Conservation (phyloP, 1,284 basidiomycete species). For the Xerocomus amazonicus region DNA sequence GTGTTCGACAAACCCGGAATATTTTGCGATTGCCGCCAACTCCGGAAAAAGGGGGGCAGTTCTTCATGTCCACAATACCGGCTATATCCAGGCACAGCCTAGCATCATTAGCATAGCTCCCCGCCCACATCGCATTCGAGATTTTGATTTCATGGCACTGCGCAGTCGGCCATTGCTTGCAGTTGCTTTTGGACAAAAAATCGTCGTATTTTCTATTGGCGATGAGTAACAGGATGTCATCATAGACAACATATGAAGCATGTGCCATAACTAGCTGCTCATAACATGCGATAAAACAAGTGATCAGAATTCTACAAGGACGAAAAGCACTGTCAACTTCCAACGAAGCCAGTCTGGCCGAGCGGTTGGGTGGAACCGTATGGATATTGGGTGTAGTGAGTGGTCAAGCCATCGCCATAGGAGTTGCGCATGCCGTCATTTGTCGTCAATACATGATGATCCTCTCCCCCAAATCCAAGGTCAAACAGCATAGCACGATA, state of each 20-base stretch:
- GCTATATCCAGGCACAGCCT: slow-evolving; percentile 61
- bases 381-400: slow-evolving; percentile 33
- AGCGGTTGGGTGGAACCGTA: slow-evolving; percentile 28
- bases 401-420: slow-evolving; percentile 26
- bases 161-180: slow-evolving; percentile 60
- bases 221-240: slow-evolving; percentile 33
- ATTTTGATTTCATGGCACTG: slow-evolving; percentile 70
- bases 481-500: slow-evolving; percentile 70
- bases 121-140: slow-evolving; percentile 59
- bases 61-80: slow-evolving; percentile 63
- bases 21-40: slow-evolving; percentile 68
- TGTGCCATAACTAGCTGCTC: slow-evolving; percentile 13
- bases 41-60: slow-evolving; percentile 57
- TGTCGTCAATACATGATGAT: slow-evolving; percentile 26
- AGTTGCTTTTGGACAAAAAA: slow-evolving; percentile 56
- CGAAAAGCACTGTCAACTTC: slow-evolving; percentile 13
- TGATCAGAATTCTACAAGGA: slow-evolving; percentile 7
- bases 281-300: slow-evolving; percentile 8
- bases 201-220: slow-evolving; percentile 50
- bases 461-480: slow-evolving; percentile 54
- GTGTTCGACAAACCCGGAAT: slow-evolving; percentile 70
- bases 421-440: slow-evolving; percentile 25
- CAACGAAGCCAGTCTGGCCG: slow-evolving; percentile 24
- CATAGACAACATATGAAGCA: slow-evolving; percentile 19
- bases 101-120: slow-evolving; percentile 53